phyloP scores from a whole-genome alignment of 352 stramenopile species.

The Phytophthora sojae region DNA sequence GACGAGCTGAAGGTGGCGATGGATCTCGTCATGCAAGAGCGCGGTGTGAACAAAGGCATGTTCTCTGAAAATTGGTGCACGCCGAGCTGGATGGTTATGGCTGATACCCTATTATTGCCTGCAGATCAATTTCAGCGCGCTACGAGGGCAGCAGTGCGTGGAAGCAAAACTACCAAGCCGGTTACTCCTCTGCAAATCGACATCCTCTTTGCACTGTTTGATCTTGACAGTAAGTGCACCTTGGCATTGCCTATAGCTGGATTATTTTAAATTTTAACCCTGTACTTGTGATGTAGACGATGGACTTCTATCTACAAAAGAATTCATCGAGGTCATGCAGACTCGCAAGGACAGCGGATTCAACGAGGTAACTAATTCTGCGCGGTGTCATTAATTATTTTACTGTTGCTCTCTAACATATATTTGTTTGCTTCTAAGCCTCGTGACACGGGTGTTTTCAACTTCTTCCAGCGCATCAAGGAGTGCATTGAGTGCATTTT shows the following conservation, averaged over 20 bases:
- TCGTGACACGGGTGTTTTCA: constrained; percentile 79
- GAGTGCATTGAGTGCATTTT: constrained; percentile 66
- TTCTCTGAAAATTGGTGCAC: neutral
- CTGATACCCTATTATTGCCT: neutral
- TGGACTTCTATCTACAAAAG: constrained; percentile 75
- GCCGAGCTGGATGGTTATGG: neutral
- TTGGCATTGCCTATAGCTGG: neutral
- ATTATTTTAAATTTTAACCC: neutral
- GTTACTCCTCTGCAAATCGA: constrained; percentile 86
- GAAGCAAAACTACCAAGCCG: constrained; percentile 62
- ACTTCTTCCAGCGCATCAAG: constrained; percentile 71
- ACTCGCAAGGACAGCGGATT: constrained; percentile 86
- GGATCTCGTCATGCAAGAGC: constrained; percentile 80
- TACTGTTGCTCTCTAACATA: neutral
- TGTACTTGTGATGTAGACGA: constrained; percentile 50
- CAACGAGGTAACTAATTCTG: constrained; percentile 63
- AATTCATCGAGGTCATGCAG: constrained; percentile 90
- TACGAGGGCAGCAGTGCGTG: constrained; percentile 66
- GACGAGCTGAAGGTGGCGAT: constrained; percentile 89
- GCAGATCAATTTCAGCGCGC: constrained; percentile 85
- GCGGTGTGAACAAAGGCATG: constrained; percentile 87
- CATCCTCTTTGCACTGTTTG: constrained; percentile 87
- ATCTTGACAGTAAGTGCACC: constrained; percentile 63
- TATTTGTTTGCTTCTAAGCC: constrained; percentile 44
- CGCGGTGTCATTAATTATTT: neutral